Evolutionary conservation across 164 flowering plant genomes (phyloP), one percentile per base, ranked within the genome.

Genomic region (Vitis amurensis): DNA sequence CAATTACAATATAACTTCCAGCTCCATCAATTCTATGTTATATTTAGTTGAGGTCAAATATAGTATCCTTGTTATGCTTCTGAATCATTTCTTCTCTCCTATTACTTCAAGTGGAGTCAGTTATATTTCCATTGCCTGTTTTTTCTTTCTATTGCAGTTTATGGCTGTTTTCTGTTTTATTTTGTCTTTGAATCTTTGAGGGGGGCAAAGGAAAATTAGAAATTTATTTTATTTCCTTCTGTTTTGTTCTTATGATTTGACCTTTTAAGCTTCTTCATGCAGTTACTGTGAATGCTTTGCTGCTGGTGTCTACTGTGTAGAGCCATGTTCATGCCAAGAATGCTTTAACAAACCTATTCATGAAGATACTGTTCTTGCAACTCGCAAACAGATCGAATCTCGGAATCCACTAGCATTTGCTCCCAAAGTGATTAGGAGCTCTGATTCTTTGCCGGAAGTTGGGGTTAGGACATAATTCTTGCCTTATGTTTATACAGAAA

Each of bases 231-330:
- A 37, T 37, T 37, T 37, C 4, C 27, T 37, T 37, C 4, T 3
- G 17, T 51, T 17, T 53, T 64, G 9, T 61, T 52, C 31, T 59
- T 50, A 30, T 68, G 30, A 50, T 68, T 50, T 67, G 8, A 55
- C 59, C n/a, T 64, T n/a, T 69, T 50, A 29, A 63, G 37, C 30
- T 69, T 74, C 19, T 51, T 56, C 63, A 11, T 82, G 83, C 81
- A 92, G 97, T 64, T 92, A 92, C 72, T 92, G 97, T 78, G 97
- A 92, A 80, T 92, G 97, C 84, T 92, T 92, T 78, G 96, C 97
- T 70, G 96, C 97, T 75, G 96, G 97, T n/a, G 88, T 89, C 14
- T 92, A 92, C 80, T 92, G 97, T 74, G 86, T 87, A 52, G 97
- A 88, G 76, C 89, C 97, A 29, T 92, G 97, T 71, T 80, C 96